Percentiles rank a stretch among this genome's conserved stretches.
Evolutionary conservation across 2,329 filamentous ascomycete genomes (phyloP).

Genomic region (Esteya vermicola): DNA sequence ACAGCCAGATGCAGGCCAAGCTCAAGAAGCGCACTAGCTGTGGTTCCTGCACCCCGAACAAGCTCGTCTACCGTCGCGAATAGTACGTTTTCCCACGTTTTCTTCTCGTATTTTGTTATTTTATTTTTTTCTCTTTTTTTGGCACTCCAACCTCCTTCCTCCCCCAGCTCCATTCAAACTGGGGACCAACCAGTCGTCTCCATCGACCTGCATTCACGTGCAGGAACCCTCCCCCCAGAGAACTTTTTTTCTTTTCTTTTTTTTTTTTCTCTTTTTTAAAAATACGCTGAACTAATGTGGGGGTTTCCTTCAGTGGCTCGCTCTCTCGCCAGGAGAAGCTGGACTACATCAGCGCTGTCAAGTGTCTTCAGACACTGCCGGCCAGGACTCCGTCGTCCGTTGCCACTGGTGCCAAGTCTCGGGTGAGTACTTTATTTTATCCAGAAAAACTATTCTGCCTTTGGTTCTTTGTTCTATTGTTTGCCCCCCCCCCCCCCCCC

Average conservation of each 20-base stretch:
- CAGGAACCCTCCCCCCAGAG: no score
- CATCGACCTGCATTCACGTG: no score
- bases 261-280: no score
- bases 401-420: conserved; percentile 20
- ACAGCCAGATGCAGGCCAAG: not conserved
- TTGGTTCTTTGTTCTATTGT: no score
- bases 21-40: not conserved
- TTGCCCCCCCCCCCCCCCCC: no score
- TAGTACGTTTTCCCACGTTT: not conserved
- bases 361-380: conserved; percentile 20
- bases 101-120: no score
- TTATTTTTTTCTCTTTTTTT: no score
- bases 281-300: no score
- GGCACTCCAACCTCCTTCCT: no score
- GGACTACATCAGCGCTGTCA: conserved; percentile 22
- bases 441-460: conserved; percentile 2
- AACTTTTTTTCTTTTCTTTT: no score
- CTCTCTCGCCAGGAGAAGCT: conserved; percentile 19
- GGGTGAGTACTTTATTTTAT: conserved; percentile 6
- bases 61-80: conserved; percentile 1
- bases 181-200: no score
- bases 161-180: no score
- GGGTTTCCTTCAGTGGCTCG: conserved; percentile 12
- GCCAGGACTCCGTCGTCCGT: conserved; percentile 14
- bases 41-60: not conserved